Percentiles rank a stretch among this genome's conserved stretches.
These are phyloP conservation scores for Lichtheimia corymbifera DNA, from an alignment of 371 early-diverging fungal species.

Conservation along the genomic window DNA sequence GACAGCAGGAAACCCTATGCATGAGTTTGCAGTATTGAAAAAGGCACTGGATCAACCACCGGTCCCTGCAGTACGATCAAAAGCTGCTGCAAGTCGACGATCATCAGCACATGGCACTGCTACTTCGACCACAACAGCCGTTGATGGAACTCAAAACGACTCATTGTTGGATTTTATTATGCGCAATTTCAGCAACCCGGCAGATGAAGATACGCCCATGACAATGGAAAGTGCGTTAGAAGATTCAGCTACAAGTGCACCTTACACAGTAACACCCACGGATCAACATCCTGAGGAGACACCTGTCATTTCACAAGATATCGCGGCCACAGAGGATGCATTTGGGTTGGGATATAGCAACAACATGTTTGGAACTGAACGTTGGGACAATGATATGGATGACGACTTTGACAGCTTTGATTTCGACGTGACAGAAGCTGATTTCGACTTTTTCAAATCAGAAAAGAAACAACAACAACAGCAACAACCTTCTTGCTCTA, in stretches of 20 bases:
- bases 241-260: not conserved
- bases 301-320: not conserved
- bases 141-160: not conserved
- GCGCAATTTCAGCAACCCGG: not conserved
- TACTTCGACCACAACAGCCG: too few relatives aligned
- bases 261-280: too few relatives aligned
- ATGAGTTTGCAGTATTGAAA: conserved; percentile 25
- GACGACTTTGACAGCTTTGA: conserved; percentile 44
- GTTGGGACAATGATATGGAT: conserved; percentile 33
- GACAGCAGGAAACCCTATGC: conserved; percentile 12
- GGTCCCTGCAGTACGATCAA: not conserved
- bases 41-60: conserved; percentile 25
- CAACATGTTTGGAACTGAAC: not conserved
- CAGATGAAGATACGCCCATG: not conserved
- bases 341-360: conserved; percentile 6
- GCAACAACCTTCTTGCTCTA: too few relatives aligned
- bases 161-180: conserved; percentile 7
- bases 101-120: too few relatives aligned
- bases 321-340: not conserved
- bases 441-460: conserved; percentile 45
- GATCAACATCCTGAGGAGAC: too few relatives aligned
- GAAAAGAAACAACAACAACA: not conserved
- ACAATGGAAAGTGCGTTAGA: not conserved
- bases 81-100: too few relatives aligned
- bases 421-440: conserved; percentile 50